phyloP scores from a whole-genome alignment of 805 yeast species.

The Zygotorulaspora danielsina region DNA sequence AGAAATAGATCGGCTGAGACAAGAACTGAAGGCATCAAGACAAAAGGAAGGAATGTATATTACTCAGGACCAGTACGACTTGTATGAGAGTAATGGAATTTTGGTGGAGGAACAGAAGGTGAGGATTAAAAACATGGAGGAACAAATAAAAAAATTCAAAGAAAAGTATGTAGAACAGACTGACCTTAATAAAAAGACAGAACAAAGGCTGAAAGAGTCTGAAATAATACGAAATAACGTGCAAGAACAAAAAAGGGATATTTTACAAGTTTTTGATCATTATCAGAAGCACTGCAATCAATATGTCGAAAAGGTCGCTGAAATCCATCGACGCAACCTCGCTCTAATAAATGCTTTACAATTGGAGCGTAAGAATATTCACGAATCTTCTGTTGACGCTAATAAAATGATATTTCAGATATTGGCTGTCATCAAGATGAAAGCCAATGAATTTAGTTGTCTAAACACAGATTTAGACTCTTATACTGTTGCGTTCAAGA shows the following conservation, averaged over 20 bases:
- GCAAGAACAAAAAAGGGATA: slow-evolving; percentile 10
- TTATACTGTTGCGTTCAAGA: slow-evolving; percentile 8
- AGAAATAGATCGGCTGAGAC: slow-evolving; percentile 52
- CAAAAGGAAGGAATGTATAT: slow-evolving; percentile 64
- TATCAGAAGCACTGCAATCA: slow-evolving; percentile 17
- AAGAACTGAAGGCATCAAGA: slow-evolving; percentile 60
- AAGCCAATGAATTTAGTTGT: slow-evolving; percentile 11
- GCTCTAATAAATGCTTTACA: slow-evolving; percentile 14
- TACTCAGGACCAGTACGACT: slow-evolving; percentile 41
- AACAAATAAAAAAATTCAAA: slow-evolving; percentile 42
- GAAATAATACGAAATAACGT: slow-evolving; percentile 11
- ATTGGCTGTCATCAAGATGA: slow-evolving; percentile 15
- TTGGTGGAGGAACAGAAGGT: slow-evolving; percentile 49
- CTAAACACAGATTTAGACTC: slow-evolving; percentile 9
- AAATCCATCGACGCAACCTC: slow-evolving; percentile 16
- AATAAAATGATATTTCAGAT: slow-evolving; percentile 16
- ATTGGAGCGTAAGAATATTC: slow-evolving; percentile 16
- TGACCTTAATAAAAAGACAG: slow-evolving; percentile 25
- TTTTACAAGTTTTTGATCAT: slow-evolving; percentile 17
- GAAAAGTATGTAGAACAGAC: slow-evolving; percentile 39
- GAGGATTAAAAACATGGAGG: slow-evolving; percentile 45
- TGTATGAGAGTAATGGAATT: slow-evolving; percentile 46
- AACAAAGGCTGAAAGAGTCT: slow-evolving; percentile 16
- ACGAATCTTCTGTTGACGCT: slow-evolving; percentile 17
- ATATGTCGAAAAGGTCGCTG: slow-evolving; percentile 17